Conservation (phyloP, 148 eudicot genomes). For the Chenopodium berlandieri region DNA sequence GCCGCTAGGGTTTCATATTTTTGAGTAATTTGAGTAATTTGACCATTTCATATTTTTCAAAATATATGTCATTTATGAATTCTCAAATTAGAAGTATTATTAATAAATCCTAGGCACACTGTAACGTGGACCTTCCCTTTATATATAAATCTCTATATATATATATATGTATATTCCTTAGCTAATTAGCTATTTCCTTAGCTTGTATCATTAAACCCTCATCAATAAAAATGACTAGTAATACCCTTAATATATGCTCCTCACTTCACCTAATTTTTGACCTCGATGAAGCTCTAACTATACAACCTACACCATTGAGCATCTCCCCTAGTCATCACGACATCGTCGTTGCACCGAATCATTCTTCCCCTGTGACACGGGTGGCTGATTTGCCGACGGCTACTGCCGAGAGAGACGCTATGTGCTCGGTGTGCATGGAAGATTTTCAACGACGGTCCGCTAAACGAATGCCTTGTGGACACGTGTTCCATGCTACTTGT, state of each 20-base stretch:
- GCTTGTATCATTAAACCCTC: too few species aligned
- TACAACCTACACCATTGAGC: conserved; percentile 11
- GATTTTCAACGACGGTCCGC: conserved; percentile 20
- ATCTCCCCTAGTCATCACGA: background rate
- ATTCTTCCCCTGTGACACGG: conserved; percentile 8
- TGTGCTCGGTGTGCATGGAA: conserved; percentile 35
- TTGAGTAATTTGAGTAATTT: too few species aligned
- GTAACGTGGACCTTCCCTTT: background rate
- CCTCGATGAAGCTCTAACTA: conserved; percentile 32
- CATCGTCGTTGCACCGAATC: background rate
- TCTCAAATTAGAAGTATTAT: too few species aligned
- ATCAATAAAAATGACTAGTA: conserved; percentile 11
- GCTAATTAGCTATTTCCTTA: too few species aligned
- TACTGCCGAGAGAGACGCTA: conserved; percentile 1
- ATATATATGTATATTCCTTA: too few species aligned
- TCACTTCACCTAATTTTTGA: conserved; percentile 24
- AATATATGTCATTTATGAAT: too few species aligned
- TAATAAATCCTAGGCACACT: too few species aligned
- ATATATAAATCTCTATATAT: too few species aligned
- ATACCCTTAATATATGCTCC: background rate
- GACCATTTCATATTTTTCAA: too few species aligned
- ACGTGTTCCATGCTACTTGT: conserved; percentile 35
- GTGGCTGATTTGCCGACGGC: conserved; percentile 10
- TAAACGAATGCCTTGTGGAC: conserved; percentile 38
- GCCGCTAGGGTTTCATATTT: too few species aligned